Percentiles rank a stretch among this genome's conserved stretches.
Conservation (phyloP, 2,329 filamentous ascomycete species). For the Phaeoacremonium minimum region DNA sequence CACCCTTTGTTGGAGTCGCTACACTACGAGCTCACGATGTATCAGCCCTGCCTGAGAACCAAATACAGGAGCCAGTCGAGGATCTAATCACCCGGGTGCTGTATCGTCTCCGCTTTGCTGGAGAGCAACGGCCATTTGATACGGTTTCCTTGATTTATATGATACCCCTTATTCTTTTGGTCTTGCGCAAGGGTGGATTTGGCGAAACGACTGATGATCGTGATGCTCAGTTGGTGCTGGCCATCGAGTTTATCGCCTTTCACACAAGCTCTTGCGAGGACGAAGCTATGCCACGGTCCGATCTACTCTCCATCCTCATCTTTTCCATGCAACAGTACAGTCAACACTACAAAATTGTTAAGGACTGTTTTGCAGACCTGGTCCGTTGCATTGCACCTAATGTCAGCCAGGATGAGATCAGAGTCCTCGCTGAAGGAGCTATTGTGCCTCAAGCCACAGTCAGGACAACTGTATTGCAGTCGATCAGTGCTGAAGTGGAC, state of each 20-base stretch:
- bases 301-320: slow-evolving; percentile 69
- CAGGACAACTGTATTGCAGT: slow-evolving; percentile 79
- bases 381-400: slow-evolving; percentile 81
- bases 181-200: slow-evolving; percentile 77
- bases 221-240: slow-evolving; percentile 85
- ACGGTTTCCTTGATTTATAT: slow-evolving; percentile 82
- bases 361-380: slow-evolving; percentile 85
- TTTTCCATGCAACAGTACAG: slow-evolving; percentile 82
- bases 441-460: slow-evolving; percentile 79
- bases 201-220: slow-evolving; percentile 69
- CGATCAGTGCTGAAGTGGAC: slow-evolving; percentile 87
- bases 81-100: slow-evolving; percentile 82
- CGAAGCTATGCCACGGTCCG: slow-evolving; percentile 67
- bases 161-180: slow-evolving; percentile 73
- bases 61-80: slow-evolving; percentile 77
- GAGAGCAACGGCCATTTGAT: slow-evolving; percentile 93
- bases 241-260: slow-evolving; percentile 82
- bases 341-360: slow-evolving; percentile 92
- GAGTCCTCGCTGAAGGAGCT: slow-evolving; percentile 69
- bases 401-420: slow-evolving; percentile 68
- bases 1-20: slow-evolving; percentile 82
- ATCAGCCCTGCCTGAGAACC: slow-evolving; percentile 64
- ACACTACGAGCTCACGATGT: slow-evolving; percentile 76
- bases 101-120: slow-evolving; percentile 84
- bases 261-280: slow-evolving; percentile 80